A percentile compares a stretch with the other conserved stretches of the same genome.
phyloP scores from a whole-genome alignment of 352 stramenopile genomes.

The Phytophthora podocarpi region DNA sequence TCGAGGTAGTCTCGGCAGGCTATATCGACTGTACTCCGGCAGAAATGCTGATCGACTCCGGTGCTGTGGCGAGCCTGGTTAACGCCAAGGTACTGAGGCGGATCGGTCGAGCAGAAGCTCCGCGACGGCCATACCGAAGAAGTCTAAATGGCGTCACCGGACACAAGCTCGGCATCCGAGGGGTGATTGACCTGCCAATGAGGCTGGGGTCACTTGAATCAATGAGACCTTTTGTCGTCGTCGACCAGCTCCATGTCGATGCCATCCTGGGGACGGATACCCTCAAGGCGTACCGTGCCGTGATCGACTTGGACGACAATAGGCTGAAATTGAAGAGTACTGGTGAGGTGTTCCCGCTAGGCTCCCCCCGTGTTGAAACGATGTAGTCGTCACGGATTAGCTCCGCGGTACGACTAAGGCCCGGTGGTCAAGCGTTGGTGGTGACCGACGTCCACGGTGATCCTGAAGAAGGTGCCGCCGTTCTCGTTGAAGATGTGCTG shows the following conservation, averaged over 20 bases:
- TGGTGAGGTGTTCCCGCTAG: not conserved
- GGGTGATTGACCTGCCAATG: not conserved
- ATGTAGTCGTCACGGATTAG: not conserved
- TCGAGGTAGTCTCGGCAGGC: not conserved
- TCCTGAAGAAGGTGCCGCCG: not conserved
- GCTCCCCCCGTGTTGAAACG: no score
- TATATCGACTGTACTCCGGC: not conserved
- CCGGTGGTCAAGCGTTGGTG: not conserved
- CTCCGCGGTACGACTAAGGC: not conserved
- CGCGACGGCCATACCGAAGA: not conserved
- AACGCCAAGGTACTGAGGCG: not conserved
- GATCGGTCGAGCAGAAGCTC: not conserved
- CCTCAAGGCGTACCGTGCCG: no score
- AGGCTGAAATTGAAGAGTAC: not conserved
- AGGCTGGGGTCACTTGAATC: not conserved
- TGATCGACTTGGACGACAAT: not conserved
- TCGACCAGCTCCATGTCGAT: not conserved
- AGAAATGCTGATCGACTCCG: not conserved
- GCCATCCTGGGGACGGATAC: no score
- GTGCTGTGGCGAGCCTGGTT: not conserved
- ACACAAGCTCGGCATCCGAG: not conserved
- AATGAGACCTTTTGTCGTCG: not conserved
- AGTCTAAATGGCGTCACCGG: not conserved
- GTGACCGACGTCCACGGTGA: not conserved
- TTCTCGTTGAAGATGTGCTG: not conserved